Evolutionary conservation across 352 stramenopile genomes (phyloP).

Genomic region (Pythium graminicola): DNA sequence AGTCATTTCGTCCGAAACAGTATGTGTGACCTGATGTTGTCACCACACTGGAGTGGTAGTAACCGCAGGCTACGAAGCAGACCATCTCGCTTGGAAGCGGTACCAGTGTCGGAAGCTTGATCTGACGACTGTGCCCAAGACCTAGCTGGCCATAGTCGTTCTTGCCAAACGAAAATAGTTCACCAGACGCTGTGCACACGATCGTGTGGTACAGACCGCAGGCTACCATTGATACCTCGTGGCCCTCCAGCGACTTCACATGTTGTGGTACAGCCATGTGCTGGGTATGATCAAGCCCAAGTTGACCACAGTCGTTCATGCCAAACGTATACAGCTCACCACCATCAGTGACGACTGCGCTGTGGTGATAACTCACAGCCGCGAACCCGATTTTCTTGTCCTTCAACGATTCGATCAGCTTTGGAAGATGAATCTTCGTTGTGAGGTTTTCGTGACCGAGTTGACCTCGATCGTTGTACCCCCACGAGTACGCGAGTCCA

Average conservation of each 20-base stretch:
- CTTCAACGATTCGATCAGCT: slow-evolving; percentile 51
- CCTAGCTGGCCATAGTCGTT: slow-evolving; percentile 94
- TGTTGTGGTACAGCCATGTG: slow-evolving; percentile 56
- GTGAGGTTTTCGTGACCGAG: slow-evolving; percentile 88
- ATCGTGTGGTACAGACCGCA: slow-evolving; percentile 93
- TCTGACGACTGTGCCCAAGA: slow-evolving; percentile 31
- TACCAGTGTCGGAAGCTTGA: background rate
- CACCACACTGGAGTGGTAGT: slow-evolving; percentile 80
- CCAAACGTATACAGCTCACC: slow-evolving; percentile 82
- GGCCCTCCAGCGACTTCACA: slow-evolving; percentile 49
- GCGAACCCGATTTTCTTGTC: slow-evolving; percentile 64
- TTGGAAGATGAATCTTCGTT: slow-evolving; percentile 83
- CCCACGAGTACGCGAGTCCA: slow-evolving; percentile 82
- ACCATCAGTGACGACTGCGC: slow-evolving; percentile 57
- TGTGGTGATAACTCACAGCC: slow-evolving; percentile 91
- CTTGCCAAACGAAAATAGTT: slow-evolving; percentile 83
- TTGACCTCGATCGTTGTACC: slow-evolving; percentile 92
- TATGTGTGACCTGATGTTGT: slow-evolving; percentile 56
- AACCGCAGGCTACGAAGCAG: slow-evolving; percentile 77
- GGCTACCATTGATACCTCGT: slow-evolving; percentile 58
- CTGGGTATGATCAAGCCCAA: slow-evolving; percentile 74
- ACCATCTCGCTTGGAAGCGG: slow-evolving; percentile 45
- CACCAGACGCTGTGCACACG: slow-evolving; percentile 54
- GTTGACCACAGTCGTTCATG: slow-evolving; percentile 93
- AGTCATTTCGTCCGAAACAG: slow-evolving; percentile 84